phyloP scores from a whole-genome alignment of 768 basidiomycete genomes.

The Hebeloma cylindrosporum region DNA sequence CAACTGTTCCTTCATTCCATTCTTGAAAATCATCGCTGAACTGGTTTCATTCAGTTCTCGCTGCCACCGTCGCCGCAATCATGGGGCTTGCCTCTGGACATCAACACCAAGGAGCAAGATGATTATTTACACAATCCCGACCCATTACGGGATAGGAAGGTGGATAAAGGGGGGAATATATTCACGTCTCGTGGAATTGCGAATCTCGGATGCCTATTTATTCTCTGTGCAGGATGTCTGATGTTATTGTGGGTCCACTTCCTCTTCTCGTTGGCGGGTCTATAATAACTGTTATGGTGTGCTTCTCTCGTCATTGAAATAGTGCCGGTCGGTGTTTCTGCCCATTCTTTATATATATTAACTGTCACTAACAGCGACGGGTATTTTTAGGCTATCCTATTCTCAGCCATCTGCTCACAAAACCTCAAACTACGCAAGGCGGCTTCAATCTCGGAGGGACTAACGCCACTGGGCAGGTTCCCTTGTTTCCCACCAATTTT shows the following conservation, averaged over 20 bases:
- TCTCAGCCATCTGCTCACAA: constrained; percentile 36
- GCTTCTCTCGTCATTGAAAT: neutral
- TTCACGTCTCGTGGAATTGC: constrained; percentile 56
- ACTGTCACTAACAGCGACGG: neutral
- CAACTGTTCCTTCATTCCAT: too few species aligned
- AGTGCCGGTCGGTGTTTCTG: constrained; percentile 34
- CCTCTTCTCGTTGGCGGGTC: neutral
- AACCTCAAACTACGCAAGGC: constrained; percentile 33
- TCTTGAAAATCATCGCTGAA: too few species aligned
- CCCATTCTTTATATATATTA: neutral
- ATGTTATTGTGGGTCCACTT: constrained; percentile 45
- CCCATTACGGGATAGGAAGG: constrained; percentile 47
- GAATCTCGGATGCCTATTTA: constrained; percentile 57
- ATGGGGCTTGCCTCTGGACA: constrained; percentile 39
- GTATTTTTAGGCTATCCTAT: constrained; percentile 40
- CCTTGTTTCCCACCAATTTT: constrained; percentile 47
- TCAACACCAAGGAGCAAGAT: constrained; percentile 44
- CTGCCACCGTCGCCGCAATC: constrained; percentile 40
- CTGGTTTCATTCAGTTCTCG: constrained; percentile 21
- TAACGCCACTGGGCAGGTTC: constrained; percentile 64
- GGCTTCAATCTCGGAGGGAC: constrained; percentile 68
- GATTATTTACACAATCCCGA: constrained; percentile 59
- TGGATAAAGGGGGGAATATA: constrained; percentile 51
- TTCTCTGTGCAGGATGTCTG: constrained; percentile 42
- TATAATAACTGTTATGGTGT: neutral